Evolutionary conservation across 345 rosid species (phyloP).

Genomic region (Syzygium oleosum): DNA sequence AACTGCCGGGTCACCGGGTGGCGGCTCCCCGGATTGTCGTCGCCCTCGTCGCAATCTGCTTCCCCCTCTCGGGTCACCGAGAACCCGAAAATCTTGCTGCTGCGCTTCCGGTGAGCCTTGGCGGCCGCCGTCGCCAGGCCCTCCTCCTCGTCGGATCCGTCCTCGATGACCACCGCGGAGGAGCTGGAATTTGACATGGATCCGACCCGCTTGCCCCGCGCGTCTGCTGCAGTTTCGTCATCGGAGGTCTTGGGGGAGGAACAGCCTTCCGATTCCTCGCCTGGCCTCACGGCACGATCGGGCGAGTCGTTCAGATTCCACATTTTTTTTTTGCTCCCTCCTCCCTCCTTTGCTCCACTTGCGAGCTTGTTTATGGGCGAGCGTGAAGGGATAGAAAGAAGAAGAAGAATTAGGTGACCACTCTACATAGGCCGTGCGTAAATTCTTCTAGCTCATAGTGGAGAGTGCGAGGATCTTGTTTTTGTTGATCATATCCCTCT

Average conservation of each 20-base stretch:
- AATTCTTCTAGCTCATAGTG: neutral
- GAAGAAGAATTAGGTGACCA: neutral
- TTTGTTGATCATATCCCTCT: neutral
- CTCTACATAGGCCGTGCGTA: neutral
- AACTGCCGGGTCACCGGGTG: conserved; percentile 72
- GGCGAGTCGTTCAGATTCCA: conserved; percentile 81
- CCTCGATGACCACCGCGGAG: conserved; percentile 73
- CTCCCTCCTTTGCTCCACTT: neutral
- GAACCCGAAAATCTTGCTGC: conserved; percentile 47
- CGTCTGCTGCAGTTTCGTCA: conserved; percentile 8
- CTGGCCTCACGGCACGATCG: conserved; percentile 20
- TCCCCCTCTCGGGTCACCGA: conserved; percentile 10
- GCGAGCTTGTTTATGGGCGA: neutral
- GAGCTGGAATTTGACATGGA: conserved; percentile 77
- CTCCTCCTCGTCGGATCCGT: conserved; percentile 64
- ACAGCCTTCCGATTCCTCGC: conserved; percentile 40
- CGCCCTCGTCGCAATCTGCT: conserved; percentile 19
- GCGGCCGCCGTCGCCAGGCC: conserved; percentile 44
- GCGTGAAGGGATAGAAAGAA: neutral
- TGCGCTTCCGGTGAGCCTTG: conserved; percentile 13
- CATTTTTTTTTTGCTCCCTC: conserved; percentile 22
- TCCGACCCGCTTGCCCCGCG: conserved; percentile 59
- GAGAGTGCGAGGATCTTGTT: neutral
- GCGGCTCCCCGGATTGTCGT: conserved; percentile 2
- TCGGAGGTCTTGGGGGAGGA: conserved; percentile 31